Conservation (phyloP, 2,329 filamentous ascomycete genomes). For the Aspergillus puulaauensis region DNA sequence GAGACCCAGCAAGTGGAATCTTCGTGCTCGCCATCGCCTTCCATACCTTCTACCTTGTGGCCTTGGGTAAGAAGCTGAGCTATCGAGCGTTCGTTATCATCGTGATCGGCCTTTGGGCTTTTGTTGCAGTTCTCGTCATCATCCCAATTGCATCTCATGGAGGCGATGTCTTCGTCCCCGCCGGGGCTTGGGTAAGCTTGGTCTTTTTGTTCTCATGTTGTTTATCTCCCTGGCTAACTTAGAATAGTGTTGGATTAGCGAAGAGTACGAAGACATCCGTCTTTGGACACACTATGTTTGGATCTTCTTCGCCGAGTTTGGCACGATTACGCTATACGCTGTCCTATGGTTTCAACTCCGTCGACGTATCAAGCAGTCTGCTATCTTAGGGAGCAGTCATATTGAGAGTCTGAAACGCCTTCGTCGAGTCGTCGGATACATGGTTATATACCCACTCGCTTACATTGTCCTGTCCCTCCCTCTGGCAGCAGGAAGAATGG, state of each 20-base stretch:
- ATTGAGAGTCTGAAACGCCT: conserved; percentile 39
- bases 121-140: conserved; percentile 47
- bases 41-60: conserved; percentile 53
- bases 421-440: conserved; percentile 46
- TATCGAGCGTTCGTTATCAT: conserved; percentile 46
- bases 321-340: conserved; percentile 50
- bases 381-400: conserved; percentile 36
- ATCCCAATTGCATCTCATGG: conserved; percentile 47
- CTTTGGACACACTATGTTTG: conserved; percentile 56
- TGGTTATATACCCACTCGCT: conserved; percentile 48
- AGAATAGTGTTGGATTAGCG: conserved; percentile 36
- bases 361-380: conserved; percentile 41
- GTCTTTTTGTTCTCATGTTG: neutral
- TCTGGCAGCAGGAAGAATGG: conserved; percentile 52
- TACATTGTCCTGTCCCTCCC: conserved; percentile 67
- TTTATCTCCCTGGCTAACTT: conserved; percentile 2
- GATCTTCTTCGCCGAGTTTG: conserved; percentile 56
- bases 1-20: conserved; percentile 53
- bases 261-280: conserved; percentile 45
- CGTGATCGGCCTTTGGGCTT: conserved; percentile 48
- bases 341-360: conserved; percentile 52
- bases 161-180: conserved; percentile 46
- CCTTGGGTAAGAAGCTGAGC: conserved; percentile 47
- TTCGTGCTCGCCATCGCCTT: conserved; percentile 56
- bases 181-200: conserved; percentile 48